Percentiles rank a stretch among this genome's conserved stretches.
Conservation (phyloP, 371 early-diverging fungal genomes). For the Apophysomyces ossiformis region DNA sequence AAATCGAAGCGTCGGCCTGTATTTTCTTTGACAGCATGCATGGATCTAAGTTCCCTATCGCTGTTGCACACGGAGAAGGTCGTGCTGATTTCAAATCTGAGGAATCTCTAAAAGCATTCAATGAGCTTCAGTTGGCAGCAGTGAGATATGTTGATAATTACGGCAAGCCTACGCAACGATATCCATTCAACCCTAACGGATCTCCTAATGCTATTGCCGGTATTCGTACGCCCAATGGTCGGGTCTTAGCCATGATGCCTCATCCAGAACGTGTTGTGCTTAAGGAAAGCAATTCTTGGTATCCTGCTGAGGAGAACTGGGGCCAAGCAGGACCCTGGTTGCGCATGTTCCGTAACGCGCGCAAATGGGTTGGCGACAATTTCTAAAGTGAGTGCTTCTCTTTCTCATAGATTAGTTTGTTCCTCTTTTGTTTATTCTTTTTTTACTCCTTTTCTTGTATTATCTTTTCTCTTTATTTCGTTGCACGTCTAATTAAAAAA, state of each 20-base stretch:
- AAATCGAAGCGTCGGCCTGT: conserved; percentile 53
- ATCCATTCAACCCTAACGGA: conserved; percentile 97
- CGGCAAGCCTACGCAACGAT: conserved; percentile 73
- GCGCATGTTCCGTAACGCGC: conserved; percentile 82
- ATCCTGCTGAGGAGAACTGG: conserved; percentile 71
- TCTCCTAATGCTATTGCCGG: conserved; percentile 87
- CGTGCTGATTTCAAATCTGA: conserved; percentile 74
- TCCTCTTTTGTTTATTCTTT: conserved; percentile 9
- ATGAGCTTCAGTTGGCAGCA: conserved; percentile 58
- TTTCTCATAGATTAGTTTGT: neutral
- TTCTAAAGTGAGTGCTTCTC: conserved; percentile 25
- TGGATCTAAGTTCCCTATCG: conserved; percentile 91
- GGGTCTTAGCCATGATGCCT: conserved; percentile 95
- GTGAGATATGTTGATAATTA: conserved; percentile 85
- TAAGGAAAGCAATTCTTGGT: conserved; percentile 87
- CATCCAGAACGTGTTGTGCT: conserved; percentile 95
- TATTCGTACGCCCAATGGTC: conserved; percentile 81
- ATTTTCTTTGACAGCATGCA: conserved; percentile 90
- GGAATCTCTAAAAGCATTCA: conserved; percentile 48
- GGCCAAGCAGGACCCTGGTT: conserved; percentile 85
- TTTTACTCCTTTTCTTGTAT: conserved; percentile 8
- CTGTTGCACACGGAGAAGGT: conserved; percentile 98
- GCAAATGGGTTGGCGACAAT: conserved; percentile 73
- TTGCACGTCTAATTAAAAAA: too few species aligned
- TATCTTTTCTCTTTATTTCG: neutral